Conservation (phyloP, 2,329 filamentous ascomycete genomes). For the Sporothrix luriei region DNA sequence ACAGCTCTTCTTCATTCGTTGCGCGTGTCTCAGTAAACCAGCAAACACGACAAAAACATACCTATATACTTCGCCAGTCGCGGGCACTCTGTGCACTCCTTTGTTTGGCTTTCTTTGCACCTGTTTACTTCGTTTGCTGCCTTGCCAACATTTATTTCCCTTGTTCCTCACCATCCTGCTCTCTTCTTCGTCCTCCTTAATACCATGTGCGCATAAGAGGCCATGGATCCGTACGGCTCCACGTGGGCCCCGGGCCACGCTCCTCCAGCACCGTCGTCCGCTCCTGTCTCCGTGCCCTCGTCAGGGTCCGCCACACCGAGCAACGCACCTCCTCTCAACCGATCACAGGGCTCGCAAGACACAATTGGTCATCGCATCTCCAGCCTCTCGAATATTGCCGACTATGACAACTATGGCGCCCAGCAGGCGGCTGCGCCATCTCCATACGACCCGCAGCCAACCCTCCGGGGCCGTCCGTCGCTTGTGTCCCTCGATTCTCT, state of each 20-base stretch:
- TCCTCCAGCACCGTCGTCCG: neutral
- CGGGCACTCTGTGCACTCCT: neutral
- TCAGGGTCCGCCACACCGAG: slow-evolving; percentile 17
- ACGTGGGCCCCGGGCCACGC: slow-evolving; percentile 25
- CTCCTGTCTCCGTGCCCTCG: slow-evolving; percentile 5
- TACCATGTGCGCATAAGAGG: slow-evolving; percentile 26
- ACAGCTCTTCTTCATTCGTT: neutral
- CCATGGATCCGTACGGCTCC: slow-evolving; percentile 33
- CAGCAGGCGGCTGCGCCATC: neutral
- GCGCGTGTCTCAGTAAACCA: neutral
- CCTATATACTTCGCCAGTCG: neutral
- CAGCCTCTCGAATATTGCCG: slow-evolving; percentile 41
- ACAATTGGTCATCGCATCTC: slow-evolving; percentile 37
- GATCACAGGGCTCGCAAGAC: slow-evolving; percentile 8
- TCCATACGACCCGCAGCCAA: slow-evolving; percentile 10
- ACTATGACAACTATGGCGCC: slow-evolving; percentile 52
- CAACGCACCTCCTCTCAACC: neutral
- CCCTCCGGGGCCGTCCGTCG: slow-evolving; percentile 45
- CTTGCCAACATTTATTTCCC: neutral
- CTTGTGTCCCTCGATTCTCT: slow-evolving; percentile 47
- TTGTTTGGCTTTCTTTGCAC: neutral
- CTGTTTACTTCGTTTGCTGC: slow-evolving; percentile 9
- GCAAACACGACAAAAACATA: neutral
- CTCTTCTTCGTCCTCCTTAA: slow-evolving; percentile 12
- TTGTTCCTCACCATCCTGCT: neutral